A percentile compares a stretch with the other conserved stretches of the same genome.
These are phyloP conservation scores for Rhizophagus prolifer DNA, from an alignment of 192 early-diverging fungal genomes.

Conservation along the genomic window DNA sequence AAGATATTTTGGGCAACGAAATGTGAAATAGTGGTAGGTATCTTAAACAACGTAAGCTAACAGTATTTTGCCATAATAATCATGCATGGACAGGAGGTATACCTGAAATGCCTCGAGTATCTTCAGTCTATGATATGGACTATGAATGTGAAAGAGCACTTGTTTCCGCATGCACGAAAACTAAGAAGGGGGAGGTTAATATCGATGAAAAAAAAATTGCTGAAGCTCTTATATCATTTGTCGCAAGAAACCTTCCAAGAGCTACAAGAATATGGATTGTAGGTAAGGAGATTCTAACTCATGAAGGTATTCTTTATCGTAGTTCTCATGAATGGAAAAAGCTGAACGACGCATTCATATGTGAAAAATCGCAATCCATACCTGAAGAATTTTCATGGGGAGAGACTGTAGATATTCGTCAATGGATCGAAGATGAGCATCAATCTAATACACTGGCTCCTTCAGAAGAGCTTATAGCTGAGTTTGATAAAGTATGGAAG, in stretches of 20 bases:
- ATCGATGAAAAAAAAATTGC: slow-evolving; percentile 6
- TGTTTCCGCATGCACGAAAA: background rate
- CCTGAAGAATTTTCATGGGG: background rate
- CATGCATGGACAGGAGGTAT: background rate
- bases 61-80: slow-evolving; percentile 1
- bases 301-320: too few relatives aligned
- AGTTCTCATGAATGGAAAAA: too few relatives aligned
- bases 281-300: too few relatives aligned
- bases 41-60: background rate
- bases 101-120: background rate
- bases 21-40: background rate
- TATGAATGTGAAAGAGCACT: slow-evolving; percentile 7
- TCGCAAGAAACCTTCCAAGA: background rate
- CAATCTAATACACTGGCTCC: background rate
- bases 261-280: too few relatives aligned
- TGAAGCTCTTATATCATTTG: slow-evolving; percentile 4
- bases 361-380: slow-evolving; percentile 9
- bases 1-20: background rate
- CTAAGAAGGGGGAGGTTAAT: background rate
- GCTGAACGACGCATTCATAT: background rate
- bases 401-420: background rate
- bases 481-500: background rate
- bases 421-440: background rate
- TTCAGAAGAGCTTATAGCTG: slow-evolving; percentile 3
- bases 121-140: slow-evolving; percentile 1